Conservation (phyloP, 2,329 filamentous ascomycete species). For the Penicillium carneum region DNA sequence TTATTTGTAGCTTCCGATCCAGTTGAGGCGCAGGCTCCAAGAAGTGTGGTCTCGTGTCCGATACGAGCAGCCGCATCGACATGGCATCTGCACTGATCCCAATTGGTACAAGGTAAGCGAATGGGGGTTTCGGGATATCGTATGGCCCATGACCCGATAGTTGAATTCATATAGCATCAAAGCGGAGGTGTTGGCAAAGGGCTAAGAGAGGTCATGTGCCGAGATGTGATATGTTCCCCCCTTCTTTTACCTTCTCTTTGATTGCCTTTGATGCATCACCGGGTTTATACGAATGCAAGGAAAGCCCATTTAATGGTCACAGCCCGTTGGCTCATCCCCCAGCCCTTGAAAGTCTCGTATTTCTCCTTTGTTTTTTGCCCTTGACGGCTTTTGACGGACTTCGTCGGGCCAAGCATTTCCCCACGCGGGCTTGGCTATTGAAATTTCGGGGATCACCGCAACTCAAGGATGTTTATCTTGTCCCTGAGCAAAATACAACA, state of each 20-base stretch:
- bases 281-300: background rate
- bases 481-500: background rate
- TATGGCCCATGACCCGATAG: background rate
- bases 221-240: background rate
- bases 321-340: background rate
- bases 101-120: conserved; percentile 34
- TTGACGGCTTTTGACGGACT: background rate
- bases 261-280: background rate
- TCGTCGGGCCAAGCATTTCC: background rate
- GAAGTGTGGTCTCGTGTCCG: conserved; percentile 2
- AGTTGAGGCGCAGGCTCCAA: conserved; percentile 9
- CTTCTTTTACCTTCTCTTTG: background rate
- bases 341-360: background rate
- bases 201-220: background rate
- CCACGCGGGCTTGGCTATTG: background rate
- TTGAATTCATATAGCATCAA: background rate
- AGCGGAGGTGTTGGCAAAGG: background rate
- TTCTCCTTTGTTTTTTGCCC: background rate
- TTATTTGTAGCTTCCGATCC: conserved; percentile 2
- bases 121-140: conserved; percentile 16
- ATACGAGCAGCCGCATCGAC: conserved; percentile 30
- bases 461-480: background rate
- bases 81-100: conserved; percentile 23
- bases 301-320: background rate
- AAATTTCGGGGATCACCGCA: background rate